Evolutionary conservation across 2,329 filamentous ascomycete genomes (phyloP).

Genomic region (Botrytis hyacinthi): DNA sequence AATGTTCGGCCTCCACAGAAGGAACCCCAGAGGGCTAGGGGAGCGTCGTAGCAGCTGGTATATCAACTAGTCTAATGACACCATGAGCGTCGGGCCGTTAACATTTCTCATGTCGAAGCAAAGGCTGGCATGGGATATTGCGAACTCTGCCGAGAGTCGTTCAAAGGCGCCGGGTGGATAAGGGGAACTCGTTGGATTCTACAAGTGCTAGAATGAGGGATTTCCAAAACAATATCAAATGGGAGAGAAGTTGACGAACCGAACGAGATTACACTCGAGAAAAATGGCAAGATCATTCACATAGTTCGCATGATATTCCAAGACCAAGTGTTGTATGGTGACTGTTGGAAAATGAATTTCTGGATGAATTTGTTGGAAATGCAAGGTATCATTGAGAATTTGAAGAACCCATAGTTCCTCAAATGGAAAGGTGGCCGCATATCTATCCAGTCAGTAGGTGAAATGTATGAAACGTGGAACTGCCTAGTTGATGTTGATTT

Average conservation of each 20-base stretch:
- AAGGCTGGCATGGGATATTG: neutral
- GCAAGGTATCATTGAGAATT: neutral
- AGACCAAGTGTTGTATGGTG: neutral
- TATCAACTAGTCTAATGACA: neutral
- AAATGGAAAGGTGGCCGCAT: neutral
- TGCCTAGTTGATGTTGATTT: neutral
- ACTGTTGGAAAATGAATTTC: too few species aligned
- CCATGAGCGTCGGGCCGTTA: neutral
- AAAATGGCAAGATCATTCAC: neutral
- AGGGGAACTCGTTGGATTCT: neutral
- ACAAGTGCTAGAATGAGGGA: neutral
- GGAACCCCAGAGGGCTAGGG: neutral
- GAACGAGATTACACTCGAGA: neutral
- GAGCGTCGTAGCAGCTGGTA: neutral
- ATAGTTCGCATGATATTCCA: neutral
- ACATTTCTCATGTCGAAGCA: neutral
- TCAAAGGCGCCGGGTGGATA: neutral
- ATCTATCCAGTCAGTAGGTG: neutral
- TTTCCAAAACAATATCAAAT: neutral
- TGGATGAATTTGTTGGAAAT: neutral
- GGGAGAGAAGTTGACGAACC: neutral
- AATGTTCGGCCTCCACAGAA: neutral
- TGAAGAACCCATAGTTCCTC: neutral
- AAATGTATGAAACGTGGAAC: neutral
- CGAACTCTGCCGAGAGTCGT: neutral